A percentile compares a stretch with the other conserved stretches of the same genome.
Evolutionary conservation across 1,284 basidiomycete species (phyloP).

Genomic region (Trichosporon sp.): DNA sequence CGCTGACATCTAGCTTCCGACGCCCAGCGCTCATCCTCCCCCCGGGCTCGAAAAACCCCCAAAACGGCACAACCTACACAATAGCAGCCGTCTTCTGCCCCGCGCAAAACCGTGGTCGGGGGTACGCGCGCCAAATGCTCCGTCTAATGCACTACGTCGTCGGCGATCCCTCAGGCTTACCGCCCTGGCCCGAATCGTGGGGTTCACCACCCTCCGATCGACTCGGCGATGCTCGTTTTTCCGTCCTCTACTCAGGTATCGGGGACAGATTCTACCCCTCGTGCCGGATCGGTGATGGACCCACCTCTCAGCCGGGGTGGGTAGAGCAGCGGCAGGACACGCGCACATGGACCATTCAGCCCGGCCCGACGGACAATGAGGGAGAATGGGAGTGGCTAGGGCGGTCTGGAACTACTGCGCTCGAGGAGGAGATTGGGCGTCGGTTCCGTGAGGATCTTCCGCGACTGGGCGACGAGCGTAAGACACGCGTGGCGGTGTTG

Average conservation of each 20-base stretch:
- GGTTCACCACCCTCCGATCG: constrained; percentile 18
- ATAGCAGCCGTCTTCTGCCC: constrained; percentile 37
- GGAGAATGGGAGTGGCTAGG: constrained; percentile 13
- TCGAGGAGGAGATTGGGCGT: neutral
- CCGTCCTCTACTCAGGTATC: constrained; percentile 35
- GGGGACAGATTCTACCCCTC: constrained; percentile 31
- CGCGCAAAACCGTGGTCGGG: constrained; percentile 25
- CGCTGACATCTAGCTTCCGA: constrained; percentile 20
- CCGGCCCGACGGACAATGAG: neutral
- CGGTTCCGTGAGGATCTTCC: constrained; percentile 4
- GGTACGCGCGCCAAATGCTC: constrained; percentile 34
- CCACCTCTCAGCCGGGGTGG: constrained; percentile 10
- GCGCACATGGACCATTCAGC: constrained; percentile 3
- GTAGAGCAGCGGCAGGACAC: neutral
- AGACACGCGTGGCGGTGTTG: constrained; percentile 14
- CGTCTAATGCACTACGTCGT: constrained; percentile 31
- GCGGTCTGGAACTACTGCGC: neutral
- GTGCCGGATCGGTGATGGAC: constrained; percentile 15
- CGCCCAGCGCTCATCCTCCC: constrained; percentile 15
- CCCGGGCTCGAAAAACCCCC: constrained; percentile 11
- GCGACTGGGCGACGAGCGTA: constrained; percentile 5
- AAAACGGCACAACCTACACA: constrained; percentile 24
- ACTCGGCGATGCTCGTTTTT: constrained; percentile 15
- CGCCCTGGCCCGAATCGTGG: constrained; percentile 24
- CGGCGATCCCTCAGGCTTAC: constrained; percentile 11